Percentiles rank a stretch among this genome's conserved stretches.
phyloP scores from a whole-genome alignment of 2,329 filamentous ascomycete species.

The Penicillium frequentans region DNA sequence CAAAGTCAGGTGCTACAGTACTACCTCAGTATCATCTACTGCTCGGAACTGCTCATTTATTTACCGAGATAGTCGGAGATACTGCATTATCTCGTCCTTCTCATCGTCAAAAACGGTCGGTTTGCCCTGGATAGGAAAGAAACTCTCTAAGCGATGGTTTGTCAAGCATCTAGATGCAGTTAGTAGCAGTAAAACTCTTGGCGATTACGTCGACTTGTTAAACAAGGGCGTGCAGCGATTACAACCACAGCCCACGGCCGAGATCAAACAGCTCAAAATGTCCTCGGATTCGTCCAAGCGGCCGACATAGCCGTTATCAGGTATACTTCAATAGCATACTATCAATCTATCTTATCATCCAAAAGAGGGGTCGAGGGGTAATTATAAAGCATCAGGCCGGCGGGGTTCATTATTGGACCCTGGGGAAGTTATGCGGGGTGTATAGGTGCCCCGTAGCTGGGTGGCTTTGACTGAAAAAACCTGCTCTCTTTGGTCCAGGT shows the following conservation, averaged over 20 bases:
- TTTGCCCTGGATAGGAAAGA: not conserved
- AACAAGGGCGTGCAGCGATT: not conserved
- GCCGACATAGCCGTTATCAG: not conserved
- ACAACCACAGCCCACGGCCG: not conserved
- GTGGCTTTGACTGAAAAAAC: not conserved
- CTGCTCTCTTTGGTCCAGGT: not conserved
- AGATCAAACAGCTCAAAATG: not conserved
- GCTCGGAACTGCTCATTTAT: not conserved
- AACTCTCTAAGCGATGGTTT: not conserved
- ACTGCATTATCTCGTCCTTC: not conserved
- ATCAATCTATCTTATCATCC: not conserved
- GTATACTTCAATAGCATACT: not conserved
- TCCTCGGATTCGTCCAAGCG: not conserved
- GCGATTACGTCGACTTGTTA: not conserved
- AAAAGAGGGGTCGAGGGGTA: not conserved
- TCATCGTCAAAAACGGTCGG: not conserved
- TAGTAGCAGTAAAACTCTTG: not conserved
- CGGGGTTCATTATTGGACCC: not conserved
- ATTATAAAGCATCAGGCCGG: not conserved
- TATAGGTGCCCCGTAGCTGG: too few relatives aligned
- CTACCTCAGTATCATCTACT: not conserved
- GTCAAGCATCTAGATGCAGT: not conserved
- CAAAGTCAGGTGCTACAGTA: not conserved
- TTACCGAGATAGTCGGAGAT: not conserved
- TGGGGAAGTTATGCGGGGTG: not conserved